Conservation (phyloP, 1,139 yeast genomes). For the Yamadazyma friedrichii region DNA sequence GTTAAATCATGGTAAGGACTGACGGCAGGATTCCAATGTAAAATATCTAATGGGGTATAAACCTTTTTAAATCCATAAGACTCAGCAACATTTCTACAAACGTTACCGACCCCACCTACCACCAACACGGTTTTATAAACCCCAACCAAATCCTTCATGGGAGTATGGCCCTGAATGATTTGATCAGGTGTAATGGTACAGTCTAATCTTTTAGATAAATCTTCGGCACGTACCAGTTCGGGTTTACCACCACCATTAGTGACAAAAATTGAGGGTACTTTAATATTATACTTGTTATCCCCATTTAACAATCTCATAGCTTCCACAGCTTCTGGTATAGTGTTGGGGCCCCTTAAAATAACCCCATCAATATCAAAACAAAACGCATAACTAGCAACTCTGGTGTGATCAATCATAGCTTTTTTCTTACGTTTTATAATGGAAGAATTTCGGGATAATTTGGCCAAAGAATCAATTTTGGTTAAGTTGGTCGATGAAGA, state of each 20-base stretch:
- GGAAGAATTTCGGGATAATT: slow-evolving; percentile 52
- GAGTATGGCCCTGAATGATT: slow-evolving; percentile 87
- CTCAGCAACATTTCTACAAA: slow-evolving; percentile 77
- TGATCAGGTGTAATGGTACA: slow-evolving; percentile 67
- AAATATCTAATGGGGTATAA: slow-evolving; percentile 72
- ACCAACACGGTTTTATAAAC: slow-evolving; percentile 70
- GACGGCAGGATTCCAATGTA: slow-evolving; percentile 85
- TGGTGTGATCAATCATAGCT: slow-evolving; percentile 57
- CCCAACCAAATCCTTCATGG: slow-evolving; percentile 75
- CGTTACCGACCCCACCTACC: slow-evolving; percentile 82
- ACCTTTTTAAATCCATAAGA: slow-evolving; percentile 76
- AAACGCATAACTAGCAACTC: slow-evolving; percentile 81
- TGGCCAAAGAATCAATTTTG: slow-evolving; percentile 50
- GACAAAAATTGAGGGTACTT: slow-evolving; percentile 82
- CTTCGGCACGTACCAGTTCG: slow-evolving; percentile 68
- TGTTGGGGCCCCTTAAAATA: slow-evolving; percentile 73
- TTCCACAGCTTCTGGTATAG: slow-evolving; percentile 72
- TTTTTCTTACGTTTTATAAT: slow-evolving; percentile 51
- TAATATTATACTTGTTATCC: slow-evolving; percentile 71
- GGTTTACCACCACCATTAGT: slow-evolving; percentile 90
- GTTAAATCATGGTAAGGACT: slow-evolving; percentile 76
- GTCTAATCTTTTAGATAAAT: slow-evolving; percentile 60
- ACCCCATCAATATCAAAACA: slow-evolving; percentile 90
- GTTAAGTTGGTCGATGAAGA: slow-evolving; percentile 44
- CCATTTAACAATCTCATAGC: slow-evolving; percentile 74